Evolutionary conservation across 768 basidiomycete species (phyloP), one percentile per base, ranked within the genome.

Genomic region (Pulveroboletus sp.): DNA sequence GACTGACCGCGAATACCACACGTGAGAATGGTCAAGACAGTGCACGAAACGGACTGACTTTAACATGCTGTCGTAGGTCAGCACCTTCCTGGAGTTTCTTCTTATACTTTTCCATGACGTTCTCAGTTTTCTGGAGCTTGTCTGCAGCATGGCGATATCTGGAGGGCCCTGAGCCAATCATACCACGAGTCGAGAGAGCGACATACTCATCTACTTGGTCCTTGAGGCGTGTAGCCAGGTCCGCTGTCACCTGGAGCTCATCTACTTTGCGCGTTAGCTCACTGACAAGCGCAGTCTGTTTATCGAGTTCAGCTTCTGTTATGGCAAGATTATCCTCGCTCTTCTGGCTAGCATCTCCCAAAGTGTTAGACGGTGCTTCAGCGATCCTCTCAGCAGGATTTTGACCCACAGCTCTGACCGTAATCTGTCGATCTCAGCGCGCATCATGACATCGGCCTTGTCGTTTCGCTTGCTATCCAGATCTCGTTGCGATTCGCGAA

Each of bases 91-190:
- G 95, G 1, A 98, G 78, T 70, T 98, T 99, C 78, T 91, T 94
- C 73, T 94, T 95, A 69, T 97, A 94, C 68, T 98, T 99, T 69
- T 97, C 94, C 80, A 97, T 90, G 24, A 97, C 94, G 61, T 94
- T 94, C 70, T 98, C 97, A 1, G 85, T 88, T 75, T 97, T 98
- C 59, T 90, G 86, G 35, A 94, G 73, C 56, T 84, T 90, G 60
- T 97, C 97, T 4, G 90, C 88, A 6, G 92, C 87, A 70, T 97
- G 94, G 6, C 87, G 85, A 61, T 92, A 91, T 63, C 93, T 95
- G 50, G 23, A 35, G 32, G 29, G 37, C 1, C 7, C 40, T 40
- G 45, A 50, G 40, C 29, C 16, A 13, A 11, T 7, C 39, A 29
- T 49, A 45, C 43, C 23, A 24, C 3, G 35, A 49, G 11, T 32